Base-by-base conservation (phyloP, 2,329 filamentous ascomycete genomes). In the Stagonosporopsis vannaccii region DNA sequence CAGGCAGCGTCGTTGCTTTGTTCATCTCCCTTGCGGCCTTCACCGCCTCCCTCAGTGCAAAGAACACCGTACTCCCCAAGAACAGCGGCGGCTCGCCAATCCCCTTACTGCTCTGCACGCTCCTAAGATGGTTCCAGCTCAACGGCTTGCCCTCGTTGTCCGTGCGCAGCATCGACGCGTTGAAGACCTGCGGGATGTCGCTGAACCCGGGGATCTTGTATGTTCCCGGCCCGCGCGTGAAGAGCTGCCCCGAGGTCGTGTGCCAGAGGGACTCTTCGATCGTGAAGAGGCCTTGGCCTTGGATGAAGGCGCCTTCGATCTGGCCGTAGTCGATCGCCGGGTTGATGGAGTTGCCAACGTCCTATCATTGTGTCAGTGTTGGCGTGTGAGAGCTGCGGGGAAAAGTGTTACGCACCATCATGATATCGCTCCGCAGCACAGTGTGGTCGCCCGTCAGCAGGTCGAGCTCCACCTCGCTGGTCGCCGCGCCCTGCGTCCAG, bases 371-470 rank as follows among this genome's bases (percentile, higher is more conserved):
- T 51, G 62, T 60, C 44, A 50, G 9, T 39, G 23, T 17, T 17
- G 23, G 15, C 17, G 19, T 33, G 6, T 6, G 7, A 19, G 0
- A 4, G 1, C 6, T 12, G 2, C 12, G 25, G 7, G n/a, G 15
- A 12, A 8, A 6, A 8, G 9, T 8, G 25, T 13, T 3, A 28
- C 62, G 51, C 64, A 71, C 73, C 94, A 98, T 98, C 78, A 96
- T 95, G 75, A 99, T 86, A 71, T 99, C 94, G 1, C 92, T 90
- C 17, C 92, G 86, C 8, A 92, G 76, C 56, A 91, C 92, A 0
- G 94, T 97, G 90, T 91, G 97, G 57, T 94, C 90, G 32, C 94
- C 94, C 0, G 94, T 98, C 19, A 99, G 80, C 0, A 91, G 90
- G 75, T 99, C 95, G 40, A 98, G 81, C 76, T 97, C 91, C 3